Evolutionary conservation across 345 rosid genomes (phyloP).

Genomic region (Boechera stricta): DNA sequence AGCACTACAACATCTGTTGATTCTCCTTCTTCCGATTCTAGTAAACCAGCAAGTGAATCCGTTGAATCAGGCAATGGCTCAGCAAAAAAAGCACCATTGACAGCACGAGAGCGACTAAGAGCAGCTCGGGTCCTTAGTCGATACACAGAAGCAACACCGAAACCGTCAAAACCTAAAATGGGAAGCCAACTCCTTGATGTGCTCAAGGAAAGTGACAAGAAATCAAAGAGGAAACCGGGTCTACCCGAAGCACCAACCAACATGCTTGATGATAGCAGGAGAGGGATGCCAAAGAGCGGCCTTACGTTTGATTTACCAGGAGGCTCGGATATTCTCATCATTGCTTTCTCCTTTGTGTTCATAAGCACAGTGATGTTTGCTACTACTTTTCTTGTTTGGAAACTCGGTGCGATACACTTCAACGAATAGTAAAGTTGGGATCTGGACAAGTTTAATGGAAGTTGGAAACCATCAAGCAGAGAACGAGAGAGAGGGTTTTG

Average conservation of each 20-base stretch:
- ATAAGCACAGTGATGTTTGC: constrained; percentile 92
- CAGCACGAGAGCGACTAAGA: constrained; percentile 82
- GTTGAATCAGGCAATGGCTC: constrained; percentile 52
- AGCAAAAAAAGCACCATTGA: constrained; percentile 60
- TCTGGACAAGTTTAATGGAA: constrained; percentile 7
- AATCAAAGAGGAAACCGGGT: constrained; percentile 71
- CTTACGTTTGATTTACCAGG: constrained; percentile 83
- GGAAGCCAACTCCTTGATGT: constrained; percentile 81
- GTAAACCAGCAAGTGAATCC: constrained; percentile 35
- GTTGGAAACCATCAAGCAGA: constrained; percentile 3
- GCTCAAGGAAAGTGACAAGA: constrained; percentile 69
- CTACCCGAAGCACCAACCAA: constrained; percentile 90
- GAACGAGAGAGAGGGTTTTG: background rate
- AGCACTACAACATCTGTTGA: constrained; percentile 31
- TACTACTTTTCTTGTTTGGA: constrained; percentile 87
- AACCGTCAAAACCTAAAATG: constrained; percentile 64
- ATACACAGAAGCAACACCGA: constrained; percentile 58
- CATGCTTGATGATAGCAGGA: constrained; percentile 83
- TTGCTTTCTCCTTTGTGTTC: constrained; percentile 71
- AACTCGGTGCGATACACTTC: constrained; percentile 90
- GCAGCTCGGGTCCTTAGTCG: constrained; percentile 86
- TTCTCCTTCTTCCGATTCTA: constrained; percentile 34
- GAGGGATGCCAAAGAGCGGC: constrained; percentile 82
- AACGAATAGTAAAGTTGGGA: constrained; percentile 57
- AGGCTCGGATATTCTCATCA: constrained; percentile 67